phyloP scores from a whole-genome alignment of 2,329 filamentous ascomycete genomes.

The Aspergillus tamarii region DNA sequence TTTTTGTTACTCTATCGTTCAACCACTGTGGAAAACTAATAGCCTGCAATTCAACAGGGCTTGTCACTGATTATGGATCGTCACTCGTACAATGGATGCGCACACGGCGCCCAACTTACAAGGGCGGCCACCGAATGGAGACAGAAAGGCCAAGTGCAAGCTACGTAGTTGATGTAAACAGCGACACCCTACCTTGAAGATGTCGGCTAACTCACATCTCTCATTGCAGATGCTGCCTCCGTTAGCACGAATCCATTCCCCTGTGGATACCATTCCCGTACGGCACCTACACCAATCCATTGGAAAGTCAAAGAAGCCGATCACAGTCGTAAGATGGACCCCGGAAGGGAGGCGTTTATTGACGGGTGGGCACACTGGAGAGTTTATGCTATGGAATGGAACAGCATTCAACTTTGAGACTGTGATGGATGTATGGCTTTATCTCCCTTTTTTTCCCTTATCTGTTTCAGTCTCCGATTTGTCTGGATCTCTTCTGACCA shows the following conservation, averaged over 20 bases:
- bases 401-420: conserved; percentile 99
- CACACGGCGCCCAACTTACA: conserved; percentile 75
- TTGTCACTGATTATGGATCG: conserved; percentile 90
- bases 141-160: conserved; percentile 82
- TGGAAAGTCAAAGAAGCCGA: conserved; percentile 96
- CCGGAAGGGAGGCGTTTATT: conserved; percentile 89
- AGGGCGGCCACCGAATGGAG: conserved; percentile 72
- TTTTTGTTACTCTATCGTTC: background rate
- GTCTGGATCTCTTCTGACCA: conserved; percentile 16
- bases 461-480: background rate
- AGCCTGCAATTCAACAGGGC: conserved; percentile 58
- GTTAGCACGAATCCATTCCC: conserved; percentile 70
- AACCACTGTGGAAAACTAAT: conserved; percentile 19
- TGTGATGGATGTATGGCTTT: conserved; percentile 76
- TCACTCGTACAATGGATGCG: conserved; percentile 91
- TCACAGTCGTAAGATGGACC: conserved; percentile 97
- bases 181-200: background rate
- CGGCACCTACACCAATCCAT: conserved; percentile 97
- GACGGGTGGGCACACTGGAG: conserved; percentile 92
- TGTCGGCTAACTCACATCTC: conserved; percentile 15
- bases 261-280: conserved; percentile 87
- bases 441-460: background rate
- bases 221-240: conserved; percentile 78
- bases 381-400: conserved; percentile 98
- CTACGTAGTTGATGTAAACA: conserved; percentile 82